phyloP scores from a whole-genome alignment of 352 stramenopile genomes.

The Globisporangium emineosum region DNA sequence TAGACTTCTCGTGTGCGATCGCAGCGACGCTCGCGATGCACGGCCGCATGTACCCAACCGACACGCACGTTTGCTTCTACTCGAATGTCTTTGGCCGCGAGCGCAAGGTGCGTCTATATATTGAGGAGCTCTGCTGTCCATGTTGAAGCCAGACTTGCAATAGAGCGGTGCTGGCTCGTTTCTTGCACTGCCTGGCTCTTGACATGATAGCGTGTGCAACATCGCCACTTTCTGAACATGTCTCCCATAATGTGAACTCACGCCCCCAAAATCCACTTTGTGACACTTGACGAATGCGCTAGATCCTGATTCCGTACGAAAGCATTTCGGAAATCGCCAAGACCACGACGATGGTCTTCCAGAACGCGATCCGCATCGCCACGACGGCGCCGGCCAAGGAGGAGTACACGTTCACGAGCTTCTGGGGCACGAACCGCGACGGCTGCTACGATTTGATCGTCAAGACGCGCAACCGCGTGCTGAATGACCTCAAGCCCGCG shows the following conservation, averaged over 20 bases:
- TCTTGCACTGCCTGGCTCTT: constrained; percentile 16
- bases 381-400: constrained; percentile 51
- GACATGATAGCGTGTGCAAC: constrained; percentile 9
- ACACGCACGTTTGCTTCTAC: constrained; percentile 83
- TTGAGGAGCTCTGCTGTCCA: constrained; percentile 3
- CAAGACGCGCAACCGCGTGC: constrained; percentile 55
- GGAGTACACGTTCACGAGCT: constrained; percentile 85
- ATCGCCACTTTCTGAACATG: constrained; percentile 3
- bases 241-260: neutral
- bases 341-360: constrained; percentile 83
- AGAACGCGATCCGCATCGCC: constrained; percentile 65
- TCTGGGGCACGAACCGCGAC: constrained; percentile 83
- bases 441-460: constrained; percentile 73
- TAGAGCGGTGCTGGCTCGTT: constrained; percentile 15
- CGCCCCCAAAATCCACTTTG: neutral
- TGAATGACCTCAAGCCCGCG: constrained; percentile 19
- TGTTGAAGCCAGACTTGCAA: neutral
- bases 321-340: constrained; percentile 78
- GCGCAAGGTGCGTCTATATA: constrained; percentile 56
- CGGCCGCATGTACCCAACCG: constrained; percentile 86
- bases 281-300: neutral
- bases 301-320: constrained; percentile 85
- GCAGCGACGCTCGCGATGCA: constrained; percentile 80
- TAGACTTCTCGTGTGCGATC: constrained; percentile 85
- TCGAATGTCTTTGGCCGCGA: constrained; percentile 86